Evolutionary conservation across 2,329 filamentous ascomycete genomes (phyloP).

Genomic region (Venturia aucupariae): DNA sequence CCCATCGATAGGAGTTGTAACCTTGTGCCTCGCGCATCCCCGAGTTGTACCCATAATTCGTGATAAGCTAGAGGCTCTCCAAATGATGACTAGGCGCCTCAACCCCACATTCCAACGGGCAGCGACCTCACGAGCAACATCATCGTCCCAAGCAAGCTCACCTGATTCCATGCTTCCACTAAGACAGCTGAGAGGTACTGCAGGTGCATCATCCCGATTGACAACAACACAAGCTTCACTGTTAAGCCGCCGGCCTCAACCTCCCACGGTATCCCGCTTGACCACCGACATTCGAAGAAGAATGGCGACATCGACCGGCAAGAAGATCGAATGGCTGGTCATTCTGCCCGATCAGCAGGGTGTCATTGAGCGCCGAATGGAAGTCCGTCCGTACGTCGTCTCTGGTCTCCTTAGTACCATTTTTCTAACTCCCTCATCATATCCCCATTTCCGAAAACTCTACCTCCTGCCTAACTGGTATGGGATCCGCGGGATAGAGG

Average conservation of each 20-base stretch:
- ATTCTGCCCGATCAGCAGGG: slow-evolving; percentile 38
- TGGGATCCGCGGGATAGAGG: too few relatives aligned
- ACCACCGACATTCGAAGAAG: background rate
- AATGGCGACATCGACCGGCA: slow-evolving; percentile 20
- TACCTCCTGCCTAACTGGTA: too few relatives aligned
- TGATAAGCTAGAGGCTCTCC: background rate
- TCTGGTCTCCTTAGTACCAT: slow-evolving; percentile 19
- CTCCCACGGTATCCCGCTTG: background rate
- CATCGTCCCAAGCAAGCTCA: too few relatives aligned
- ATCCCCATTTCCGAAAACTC: too few relatives aligned
- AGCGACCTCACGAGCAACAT: background rate
- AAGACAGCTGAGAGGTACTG: background rate
- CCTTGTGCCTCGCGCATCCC: background rate
- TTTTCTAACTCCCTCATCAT: slow-evolving; percentile 20
- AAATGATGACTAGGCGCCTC: background rate
- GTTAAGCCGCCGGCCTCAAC: background rate
- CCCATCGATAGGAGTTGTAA: background rate
- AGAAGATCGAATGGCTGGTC: slow-evolving; percentile 41
- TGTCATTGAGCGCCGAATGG: slow-evolving; percentile 34
- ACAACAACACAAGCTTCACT: background rate
- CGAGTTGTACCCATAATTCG: background rate
- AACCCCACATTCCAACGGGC: background rate
- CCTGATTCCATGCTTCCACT: slow-evolving; percentile 2
- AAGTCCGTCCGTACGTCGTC: slow-evolving; percentile 30
- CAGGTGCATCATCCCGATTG: background rate